phyloP scores from a whole-genome alignment of 805 yeast genomes.

The Pichia pseudocactophila region DNA sequence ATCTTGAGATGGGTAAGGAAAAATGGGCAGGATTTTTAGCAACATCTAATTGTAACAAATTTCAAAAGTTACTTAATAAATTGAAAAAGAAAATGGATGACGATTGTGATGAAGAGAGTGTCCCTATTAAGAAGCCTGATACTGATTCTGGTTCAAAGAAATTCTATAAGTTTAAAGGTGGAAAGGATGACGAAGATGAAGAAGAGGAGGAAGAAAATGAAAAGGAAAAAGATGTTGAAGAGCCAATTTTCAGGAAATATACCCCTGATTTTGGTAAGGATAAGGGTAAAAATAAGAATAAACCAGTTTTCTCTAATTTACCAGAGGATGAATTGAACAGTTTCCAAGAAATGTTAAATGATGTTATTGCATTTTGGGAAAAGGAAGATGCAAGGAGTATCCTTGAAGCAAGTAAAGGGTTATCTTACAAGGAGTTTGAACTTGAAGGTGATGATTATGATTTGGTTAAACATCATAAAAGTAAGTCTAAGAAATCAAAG shows the following conservation, averaged over 20 bases:
- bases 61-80: conserved; percentile 17
- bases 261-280: neutral
- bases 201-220: neutral
- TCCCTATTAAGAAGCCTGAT: neutral
- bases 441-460: conserved; percentile 3
- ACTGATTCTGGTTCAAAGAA: neutral
- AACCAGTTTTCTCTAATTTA: neutral
- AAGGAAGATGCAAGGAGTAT: conserved; percentile 5
- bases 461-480: too few relatives aligned
- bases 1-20: conserved; percentile 19
- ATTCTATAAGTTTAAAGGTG: neutral
- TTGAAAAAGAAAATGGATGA: conserved; percentile 9
- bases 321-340: conserved; percentile 1
- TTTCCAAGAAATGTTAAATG: conserved; percentile 2
- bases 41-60: conserved; percentile 20
- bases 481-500: neutral
- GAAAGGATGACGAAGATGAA: too few relatives aligned
- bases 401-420: conserved; percentile 1
- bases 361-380: conserved; percentile 9
- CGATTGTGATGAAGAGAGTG: conserved; percentile 2
- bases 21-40: conserved; percentile 24
- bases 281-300: neutral
- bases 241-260: neutral
- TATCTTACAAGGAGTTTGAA: conserved; percentile 6
- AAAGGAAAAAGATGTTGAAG: neutral